Percentiles rank a stretch among this genome's conserved stretches.
phyloP scores from a whole-genome alignment of 2,329 filamentous ascomycete species.

The Xylariales sp. region DNA sequence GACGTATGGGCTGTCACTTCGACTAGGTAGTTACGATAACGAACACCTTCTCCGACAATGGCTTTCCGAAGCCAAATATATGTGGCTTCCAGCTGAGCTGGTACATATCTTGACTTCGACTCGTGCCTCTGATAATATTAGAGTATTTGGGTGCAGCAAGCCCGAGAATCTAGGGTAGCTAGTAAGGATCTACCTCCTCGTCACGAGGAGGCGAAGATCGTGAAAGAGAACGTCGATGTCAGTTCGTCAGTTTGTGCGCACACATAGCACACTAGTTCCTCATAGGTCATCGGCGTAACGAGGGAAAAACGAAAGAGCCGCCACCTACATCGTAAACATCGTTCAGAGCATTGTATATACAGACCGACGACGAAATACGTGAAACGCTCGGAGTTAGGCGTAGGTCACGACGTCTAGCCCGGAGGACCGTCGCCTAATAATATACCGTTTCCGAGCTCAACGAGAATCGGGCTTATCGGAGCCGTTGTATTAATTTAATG shows the following conservation, averaged over 20 bases:
- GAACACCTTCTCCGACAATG: background rate
- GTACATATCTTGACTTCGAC: background rate
- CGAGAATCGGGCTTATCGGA: background rate
- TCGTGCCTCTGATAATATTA: background rate
- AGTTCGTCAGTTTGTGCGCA: background rate
- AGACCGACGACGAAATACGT: background rate
- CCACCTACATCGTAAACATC: background rate
- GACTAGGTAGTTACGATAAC: background rate
- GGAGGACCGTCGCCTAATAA: background rate
- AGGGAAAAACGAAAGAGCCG: background rate
- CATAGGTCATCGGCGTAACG: background rate
- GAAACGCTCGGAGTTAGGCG: too few species aligned
- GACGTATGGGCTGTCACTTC: constrained; percentile 6
- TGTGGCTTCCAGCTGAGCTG: background rate
- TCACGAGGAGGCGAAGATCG: background rate
- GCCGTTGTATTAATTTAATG: background rate
- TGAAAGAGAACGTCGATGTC: background rate
- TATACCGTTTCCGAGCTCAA: background rate
- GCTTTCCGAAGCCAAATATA: background rate
- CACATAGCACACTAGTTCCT: background rate
- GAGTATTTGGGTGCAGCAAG: background rate
- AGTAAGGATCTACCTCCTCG: background rate
- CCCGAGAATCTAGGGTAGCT: background rate
- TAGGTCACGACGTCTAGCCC: too few species aligned
- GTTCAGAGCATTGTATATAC: background rate